Evolutionary conservation across 768 basidiomycete species (phyloP).

Genomic region (Hygrocybe coccinea): DNA sequence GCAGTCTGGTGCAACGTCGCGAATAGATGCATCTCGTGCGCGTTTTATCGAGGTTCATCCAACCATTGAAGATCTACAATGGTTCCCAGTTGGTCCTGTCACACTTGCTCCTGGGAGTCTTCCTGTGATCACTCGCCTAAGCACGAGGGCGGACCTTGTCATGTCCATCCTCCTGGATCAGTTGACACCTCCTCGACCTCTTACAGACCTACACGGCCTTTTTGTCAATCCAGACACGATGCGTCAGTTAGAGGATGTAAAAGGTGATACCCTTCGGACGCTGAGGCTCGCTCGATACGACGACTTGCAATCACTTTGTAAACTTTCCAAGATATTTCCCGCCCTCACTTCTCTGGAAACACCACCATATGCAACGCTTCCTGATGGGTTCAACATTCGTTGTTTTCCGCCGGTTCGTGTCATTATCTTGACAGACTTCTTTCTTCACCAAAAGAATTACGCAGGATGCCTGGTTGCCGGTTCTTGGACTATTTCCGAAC

Average conservation of each 20-base stretch:
- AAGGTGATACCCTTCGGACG: neutral
- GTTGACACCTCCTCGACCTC: conserved; percentile 1
- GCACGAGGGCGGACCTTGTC: conserved; percentile 32
- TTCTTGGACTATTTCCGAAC: conserved; percentile 38
- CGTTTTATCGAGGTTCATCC: conserved; percentile 44
- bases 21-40: conserved; percentile 33
- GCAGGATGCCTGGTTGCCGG: conserved; percentile 37
- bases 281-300: conserved; percentile 1
- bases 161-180: conserved; percentile 22
- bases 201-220: conserved; percentile 3
- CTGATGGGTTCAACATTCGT: conserved; percentile 8
- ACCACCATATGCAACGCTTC: neutral
- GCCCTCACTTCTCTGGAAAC: neutral
- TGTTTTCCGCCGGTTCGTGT: conserved; percentile 25
- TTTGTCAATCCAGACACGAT: conserved; percentile 14
- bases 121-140: conserved; percentile 38
- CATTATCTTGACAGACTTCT: neutral
- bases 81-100: conserved; percentile 40
- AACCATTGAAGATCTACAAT: conserved; percentile 42
- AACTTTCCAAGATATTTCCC: conserved; percentile 3
- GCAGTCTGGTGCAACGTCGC: conserved; percentile 35
- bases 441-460: neutral
- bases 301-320: neutral
- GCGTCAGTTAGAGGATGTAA: neutral
- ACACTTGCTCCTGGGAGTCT: conserved; percentile 32